These are phyloP conservation scores for Phytopythium litorale DNA, from an alignment of 352 stramenopile genomes.

Conservation along the genomic window DNA sequence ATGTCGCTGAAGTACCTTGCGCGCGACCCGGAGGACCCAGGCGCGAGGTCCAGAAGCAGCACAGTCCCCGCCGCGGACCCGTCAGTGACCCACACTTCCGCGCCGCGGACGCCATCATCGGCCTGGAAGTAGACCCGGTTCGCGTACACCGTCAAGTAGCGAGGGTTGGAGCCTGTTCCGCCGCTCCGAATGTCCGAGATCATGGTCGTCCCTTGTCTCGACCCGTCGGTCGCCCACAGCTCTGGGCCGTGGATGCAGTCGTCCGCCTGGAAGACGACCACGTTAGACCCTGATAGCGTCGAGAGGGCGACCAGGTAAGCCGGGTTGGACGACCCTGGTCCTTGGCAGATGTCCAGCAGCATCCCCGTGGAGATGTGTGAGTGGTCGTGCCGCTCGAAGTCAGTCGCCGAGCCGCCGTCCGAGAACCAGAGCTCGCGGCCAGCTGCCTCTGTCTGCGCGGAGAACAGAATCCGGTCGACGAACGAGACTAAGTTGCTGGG, in stretches of 20 bases:
- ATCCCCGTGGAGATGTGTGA: conserved; percentile 29
- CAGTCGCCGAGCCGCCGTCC: conserved; percentile 27
- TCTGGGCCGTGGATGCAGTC: conserved; percentile 79
- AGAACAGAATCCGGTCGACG: conserved; percentile 45
- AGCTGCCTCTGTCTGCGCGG: conserved; percentile 27
- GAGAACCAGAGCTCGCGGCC: conserved; percentile 65
- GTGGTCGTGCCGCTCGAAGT: conserved; percentile 29
- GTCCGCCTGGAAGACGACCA: conserved; percentile 81
- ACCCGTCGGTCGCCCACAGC: conserved; percentile 77
- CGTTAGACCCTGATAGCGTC: neutral
- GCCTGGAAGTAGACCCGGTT: conserved; percentile 71
- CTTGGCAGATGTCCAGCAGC: conserved; percentile 57
- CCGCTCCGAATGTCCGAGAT: conserved; percentile 64
- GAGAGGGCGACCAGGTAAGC: conserved; percentile 35
- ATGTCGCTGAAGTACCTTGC: conserved; percentile 47
- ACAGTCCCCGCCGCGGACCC: conserved; percentile 40
- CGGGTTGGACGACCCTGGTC: conserved; percentile 44
- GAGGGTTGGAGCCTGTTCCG: conserved; percentile 30
- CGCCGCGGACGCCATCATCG: conserved; percentile 67
- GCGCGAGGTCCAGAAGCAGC: conserved; percentile 58
- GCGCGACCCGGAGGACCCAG: conserved; percentile 26
- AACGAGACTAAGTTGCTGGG: conserved; percentile 36
- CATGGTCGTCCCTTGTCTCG: conserved; percentile 34
- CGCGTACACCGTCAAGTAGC: conserved; percentile 47
- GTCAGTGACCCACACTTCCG: conserved; percentile 79